Conservation (phyloP, 2,329 filamentous ascomycete species). For the Zelopaecilomyces penicillatus region DNA sequence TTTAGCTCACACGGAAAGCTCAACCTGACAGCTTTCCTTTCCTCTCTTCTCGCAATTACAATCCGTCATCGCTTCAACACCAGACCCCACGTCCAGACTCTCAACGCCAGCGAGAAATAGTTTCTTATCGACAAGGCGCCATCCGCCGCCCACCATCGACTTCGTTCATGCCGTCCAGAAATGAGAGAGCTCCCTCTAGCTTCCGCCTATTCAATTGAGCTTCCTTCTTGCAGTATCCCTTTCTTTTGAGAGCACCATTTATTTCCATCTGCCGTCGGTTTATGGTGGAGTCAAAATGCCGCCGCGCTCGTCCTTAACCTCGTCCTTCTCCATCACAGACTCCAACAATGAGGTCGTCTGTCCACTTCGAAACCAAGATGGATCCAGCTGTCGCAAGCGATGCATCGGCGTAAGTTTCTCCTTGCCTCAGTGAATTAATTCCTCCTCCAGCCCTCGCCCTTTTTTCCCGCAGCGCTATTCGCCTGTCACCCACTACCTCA, state of each 20-base stretch:
- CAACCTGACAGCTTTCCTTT: no score
- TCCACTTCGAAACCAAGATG: constrained; percentile 90
- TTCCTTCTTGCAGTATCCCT: constrained; percentile 7
- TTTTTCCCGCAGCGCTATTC: no score
- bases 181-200: constrained; percentile 16
- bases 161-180: constrained; percentile 18
- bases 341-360: constrained; percentile 95
- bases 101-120: no score
- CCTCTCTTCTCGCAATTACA: no score
- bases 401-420: constrained; percentile 83
- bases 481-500: no score
- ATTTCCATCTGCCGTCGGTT: constrained; percentile 19
- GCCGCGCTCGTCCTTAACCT: constrained; percentile 76
- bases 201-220: constrained; percentile 24
- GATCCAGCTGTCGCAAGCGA: constrained; percentile 92
- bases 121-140: no score
- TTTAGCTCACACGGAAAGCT: no score
- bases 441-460: background rate
- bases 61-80: no score
- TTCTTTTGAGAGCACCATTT: constrained; percentile 13
- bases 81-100: no score
- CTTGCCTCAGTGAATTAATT: constrained; percentile 5
- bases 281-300: constrained; percentile 70
- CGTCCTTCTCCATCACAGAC: constrained; percentile 87
- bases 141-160: no score